A percentile compares a stretch with the other conserved stretches of the same genome.
Evolutionary conservation across 2,329 filamentous ascomycete species (phyloP).

Genomic region (Sphaerulina vaccinii): DNA sequence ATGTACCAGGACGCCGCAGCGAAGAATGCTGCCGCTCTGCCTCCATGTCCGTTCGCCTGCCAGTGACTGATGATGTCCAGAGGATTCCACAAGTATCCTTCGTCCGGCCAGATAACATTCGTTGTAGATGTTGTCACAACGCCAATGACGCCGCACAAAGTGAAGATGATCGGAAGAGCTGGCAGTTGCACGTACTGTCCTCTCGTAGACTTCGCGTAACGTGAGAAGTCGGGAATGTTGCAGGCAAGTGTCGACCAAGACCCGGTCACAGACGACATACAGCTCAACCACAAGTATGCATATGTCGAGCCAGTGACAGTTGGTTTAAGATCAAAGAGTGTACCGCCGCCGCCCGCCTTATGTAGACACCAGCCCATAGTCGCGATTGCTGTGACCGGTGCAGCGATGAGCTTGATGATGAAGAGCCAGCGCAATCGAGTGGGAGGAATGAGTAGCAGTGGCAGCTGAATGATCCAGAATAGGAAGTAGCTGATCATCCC

Average conservation of each 20-base stretch:
- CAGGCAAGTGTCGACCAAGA: slow-evolving; percentile 43
- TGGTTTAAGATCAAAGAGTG: slow-evolving; percentile 8
- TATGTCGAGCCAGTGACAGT: slow-evolving; percentile 43
- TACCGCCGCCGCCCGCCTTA: background rate
- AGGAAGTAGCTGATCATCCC: background rate
- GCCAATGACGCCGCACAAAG: slow-evolving; percentile 49
- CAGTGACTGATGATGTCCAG: slow-evolving; percentile 21
- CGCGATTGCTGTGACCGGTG: background rate
- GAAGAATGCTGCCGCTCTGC: slow-evolving; percentile 26
- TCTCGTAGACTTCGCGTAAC: slow-evolving; percentile 32
- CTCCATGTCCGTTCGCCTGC: slow-evolving; percentile 13
- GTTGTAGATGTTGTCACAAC: slow-evolving; percentile 59
- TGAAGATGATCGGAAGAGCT: slow-evolving; percentile 49
- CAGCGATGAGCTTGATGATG: background rate
- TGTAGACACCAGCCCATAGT: background rate
- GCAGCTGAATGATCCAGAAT: background rate
- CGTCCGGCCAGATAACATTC: slow-evolving; percentile 48
- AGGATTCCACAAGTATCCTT: slow-evolving; percentile 39
- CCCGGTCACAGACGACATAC: slow-evolving; percentile 50
- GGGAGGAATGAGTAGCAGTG: background rate
- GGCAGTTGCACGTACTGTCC: slow-evolving; percentile 36
- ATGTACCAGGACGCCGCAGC: slow-evolving; percentile 52
- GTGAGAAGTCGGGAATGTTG: slow-evolving; percentile 39
- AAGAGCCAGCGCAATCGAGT: background rate
- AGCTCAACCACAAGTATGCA: slow-evolving; percentile 43